phyloP scores from a whole-genome alignment of 257 asterid species.

The Penstemon barbatus region DNA sequence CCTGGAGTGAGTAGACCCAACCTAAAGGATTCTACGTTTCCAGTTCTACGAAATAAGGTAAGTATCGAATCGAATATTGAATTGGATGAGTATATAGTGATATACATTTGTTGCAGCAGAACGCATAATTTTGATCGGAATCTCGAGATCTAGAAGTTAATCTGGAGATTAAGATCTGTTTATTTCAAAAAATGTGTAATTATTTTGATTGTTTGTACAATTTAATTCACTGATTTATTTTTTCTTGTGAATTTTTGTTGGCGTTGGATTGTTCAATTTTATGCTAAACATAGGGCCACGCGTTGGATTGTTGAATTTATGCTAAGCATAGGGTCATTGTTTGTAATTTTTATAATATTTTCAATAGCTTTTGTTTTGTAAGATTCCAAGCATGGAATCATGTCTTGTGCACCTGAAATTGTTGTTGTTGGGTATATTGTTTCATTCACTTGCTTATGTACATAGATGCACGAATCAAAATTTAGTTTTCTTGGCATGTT shows the following conservation, averaged over 20 bases:
- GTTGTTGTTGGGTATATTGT: neutral
- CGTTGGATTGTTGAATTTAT: neutral
- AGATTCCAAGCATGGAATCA: neutral
- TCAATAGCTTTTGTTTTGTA: neutral
- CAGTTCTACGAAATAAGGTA: slow-evolving; percentile 17
- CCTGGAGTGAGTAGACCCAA: slow-evolving; percentile 16
- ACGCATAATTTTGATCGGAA: slow-evolving; percentile 19
- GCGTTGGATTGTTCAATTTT: neutral
- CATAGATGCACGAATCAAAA: too few species aligned
- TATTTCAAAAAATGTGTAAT: too few species aligned
- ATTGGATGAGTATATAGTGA: neutral
- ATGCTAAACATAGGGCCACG: too few species aligned
- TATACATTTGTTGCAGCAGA: neutral
- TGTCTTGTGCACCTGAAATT: neutral
- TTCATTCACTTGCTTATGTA: neutral
- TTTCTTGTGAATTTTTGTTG: neutral
- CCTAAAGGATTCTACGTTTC: slow-evolving; percentile 6
- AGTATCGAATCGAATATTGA: neutral
- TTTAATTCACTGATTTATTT: neutral
- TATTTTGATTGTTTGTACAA: neutral
- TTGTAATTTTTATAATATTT: neutral
- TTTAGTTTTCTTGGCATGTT: too few species aligned
- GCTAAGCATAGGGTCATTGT: neutral
- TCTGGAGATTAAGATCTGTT: neutral
- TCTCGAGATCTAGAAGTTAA: slow-evolving; percentile 25